phyloP scores from a whole-genome alignment of 1,139 yeast species.

The Suhomyces choctaworum region DNA sequence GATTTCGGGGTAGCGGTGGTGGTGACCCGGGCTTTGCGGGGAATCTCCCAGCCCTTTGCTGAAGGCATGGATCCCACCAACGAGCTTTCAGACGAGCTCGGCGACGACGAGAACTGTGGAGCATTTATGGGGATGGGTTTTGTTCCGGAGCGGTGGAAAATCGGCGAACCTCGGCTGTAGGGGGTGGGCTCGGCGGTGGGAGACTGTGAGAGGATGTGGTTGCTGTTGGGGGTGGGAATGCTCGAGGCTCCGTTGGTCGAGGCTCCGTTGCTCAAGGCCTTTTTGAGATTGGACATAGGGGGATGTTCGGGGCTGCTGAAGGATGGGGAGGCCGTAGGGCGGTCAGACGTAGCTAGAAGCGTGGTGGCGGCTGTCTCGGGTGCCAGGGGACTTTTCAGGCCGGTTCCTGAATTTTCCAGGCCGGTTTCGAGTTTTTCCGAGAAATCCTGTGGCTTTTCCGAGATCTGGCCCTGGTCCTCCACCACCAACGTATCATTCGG shows the following conservation, averaged over 20 bases:
- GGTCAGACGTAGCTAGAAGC: too few relatives aligned
- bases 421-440: background rate
- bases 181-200: constrained; percentile 3
- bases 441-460: too few relatives aligned
- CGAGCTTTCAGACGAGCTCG: constrained; percentile 34
- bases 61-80: constrained; percentile 29
- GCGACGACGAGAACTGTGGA: constrained; percentile 14
- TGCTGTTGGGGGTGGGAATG: constrained; percentile 3
- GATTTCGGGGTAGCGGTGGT: constrained; percentile 16
- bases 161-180: constrained; percentile 5
- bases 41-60: constrained; percentile 47
- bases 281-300: background rate
- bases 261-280: background rate
- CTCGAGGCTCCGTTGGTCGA: constrained; percentile 3
- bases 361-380: background rate
- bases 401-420: background rate
- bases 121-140: constrained; percentile 35
- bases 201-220: constrained; percentile 4
- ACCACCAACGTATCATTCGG: too few relatives aligned
- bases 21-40: constrained; percentile 32
- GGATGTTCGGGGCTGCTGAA: constrained; percentile 3
- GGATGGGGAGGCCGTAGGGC: too few relatives aligned
- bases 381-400: background rate
- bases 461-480: too few relatives aligned
- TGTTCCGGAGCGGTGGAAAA: constrained; percentile 4